These are phyloP conservation scores for Abelmoschus esculentus DNA, from an alignment of 345 rosid genomes.

Conservation along the genomic window DNA sequence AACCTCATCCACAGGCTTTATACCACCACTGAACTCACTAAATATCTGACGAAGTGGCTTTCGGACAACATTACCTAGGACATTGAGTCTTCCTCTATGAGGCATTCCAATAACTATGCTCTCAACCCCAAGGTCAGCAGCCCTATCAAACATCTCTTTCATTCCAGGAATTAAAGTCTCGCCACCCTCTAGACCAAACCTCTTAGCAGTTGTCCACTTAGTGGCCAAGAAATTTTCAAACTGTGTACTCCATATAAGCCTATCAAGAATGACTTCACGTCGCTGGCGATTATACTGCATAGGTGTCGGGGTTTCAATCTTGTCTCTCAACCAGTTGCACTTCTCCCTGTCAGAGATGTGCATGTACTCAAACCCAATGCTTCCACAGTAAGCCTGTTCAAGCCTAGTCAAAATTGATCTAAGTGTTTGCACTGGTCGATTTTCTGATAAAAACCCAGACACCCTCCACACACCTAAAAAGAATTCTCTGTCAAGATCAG, in stretches of 20 bases:
- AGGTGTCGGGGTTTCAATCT: slow-evolving; percentile 72
- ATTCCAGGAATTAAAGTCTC: background rate
- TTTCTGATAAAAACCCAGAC: slow-evolving; percentile 1
- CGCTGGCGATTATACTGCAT: slow-evolving; percentile 62
- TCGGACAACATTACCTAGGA: slow-evolving; percentile 72
- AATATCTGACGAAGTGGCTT: slow-evolving; percentile 77
- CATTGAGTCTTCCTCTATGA: slow-evolving; percentile 73
- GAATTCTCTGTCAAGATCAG: background rate
- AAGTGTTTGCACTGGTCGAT: slow-evolving; percentile 27
- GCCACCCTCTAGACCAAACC: background rate
- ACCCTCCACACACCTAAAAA: background rate
- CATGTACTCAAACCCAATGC: slow-evolving; percentile 75
- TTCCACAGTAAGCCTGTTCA: slow-evolving; percentile 83
- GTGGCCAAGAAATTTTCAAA: background rate
- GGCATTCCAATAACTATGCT: slow-evolving; percentile 29
- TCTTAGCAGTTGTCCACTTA: background rate
- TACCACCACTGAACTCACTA: slow-evolving; percentile 75
- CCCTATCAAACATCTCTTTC: background rate
- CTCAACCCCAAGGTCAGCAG: background rate
- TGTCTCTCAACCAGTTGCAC: slow-evolving; percentile 83
- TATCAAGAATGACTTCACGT: slow-evolving; percentile 65
- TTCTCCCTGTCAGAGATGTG: slow-evolving; percentile 70
- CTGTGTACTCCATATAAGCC: slow-evolving; percentile 30
- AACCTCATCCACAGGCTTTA: slow-evolving; percentile 70
- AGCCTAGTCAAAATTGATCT: slow-evolving; percentile 64